Base-by-base conservation (phyloP, 257 asterid genomes). In the Thymus mandschuricus region DNA sequence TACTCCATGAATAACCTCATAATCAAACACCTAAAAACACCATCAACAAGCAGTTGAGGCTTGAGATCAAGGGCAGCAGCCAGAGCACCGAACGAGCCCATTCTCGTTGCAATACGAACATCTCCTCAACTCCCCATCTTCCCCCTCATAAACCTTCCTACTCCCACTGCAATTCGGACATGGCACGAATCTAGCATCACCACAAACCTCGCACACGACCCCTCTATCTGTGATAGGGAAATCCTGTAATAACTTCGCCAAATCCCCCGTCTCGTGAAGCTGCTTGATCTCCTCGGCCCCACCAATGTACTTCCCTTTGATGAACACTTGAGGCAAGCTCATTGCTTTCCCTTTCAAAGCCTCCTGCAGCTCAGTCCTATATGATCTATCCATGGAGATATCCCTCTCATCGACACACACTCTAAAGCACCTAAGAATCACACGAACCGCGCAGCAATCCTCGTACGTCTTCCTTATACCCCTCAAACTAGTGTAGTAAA, bases 91-190 rank as follows among this genome's bases (percentile, higher is more conserved):
- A 74, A 87, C 59, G 70, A 92, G 70, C 77, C 97, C 98, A 79
- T 92, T 92, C 86, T 92, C 97, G 12, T 93, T 91, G 86, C 98
- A 93, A 46, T 70, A 55, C 0, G 81, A 81, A 58, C 98, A 93
- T 76, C 83, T 87, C 75, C 69, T 82, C 75, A 82, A 70, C 69
- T 57, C 80, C 72, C 88, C 86, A 64, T 86, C 94, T 15, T 78
- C 86, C 64, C 82, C 87, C 76, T 81, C 82, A 35, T 83, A 93
- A 34, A 93, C 80, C 83, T 89, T 93, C 66, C 86, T 78, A 75
- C 96, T 93, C 49, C 98, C 98, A 10, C 78, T 87, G 82, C 98
- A 93, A 71, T 76, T 82, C 3, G 87, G 84, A 79, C 98, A 93
- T 0, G 95, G 96, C 38, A 93, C 63, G 58, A 93, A 93, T 75